These are phyloP conservation scores for Barnettozyma botsteinii DNA, from an alignment of 805 yeast species.

Conservation along the genomic window DNA sequence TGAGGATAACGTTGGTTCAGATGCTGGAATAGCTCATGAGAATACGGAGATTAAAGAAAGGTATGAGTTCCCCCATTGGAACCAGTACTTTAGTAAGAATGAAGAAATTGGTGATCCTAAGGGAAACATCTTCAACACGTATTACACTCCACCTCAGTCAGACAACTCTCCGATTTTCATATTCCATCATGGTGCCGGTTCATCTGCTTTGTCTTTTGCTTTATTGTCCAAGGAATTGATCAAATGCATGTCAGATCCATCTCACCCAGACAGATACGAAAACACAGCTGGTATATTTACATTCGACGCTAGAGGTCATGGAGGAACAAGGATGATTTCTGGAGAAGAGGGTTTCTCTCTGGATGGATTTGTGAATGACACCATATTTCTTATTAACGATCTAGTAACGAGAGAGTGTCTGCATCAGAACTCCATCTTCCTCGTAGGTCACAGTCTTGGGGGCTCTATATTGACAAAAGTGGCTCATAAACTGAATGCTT, in stretches of 20 bases:
- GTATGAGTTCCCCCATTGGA: conserved; percentile 22
- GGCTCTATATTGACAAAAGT: conserved; percentile 73
- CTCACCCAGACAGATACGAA: conserved; percentile 20
- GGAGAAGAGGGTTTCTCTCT: conserved; percentile 38
- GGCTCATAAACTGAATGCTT: conserved; percentile 24
- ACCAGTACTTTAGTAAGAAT: conserved; percentile 29
- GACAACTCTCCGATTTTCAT: conserved; percentile 52
- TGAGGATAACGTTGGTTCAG: neutral
- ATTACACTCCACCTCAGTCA: conserved; percentile 47
- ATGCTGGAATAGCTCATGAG: too few species aligned
- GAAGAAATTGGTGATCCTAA: conserved; percentile 16
- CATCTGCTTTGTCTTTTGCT: conserved; percentile 76
- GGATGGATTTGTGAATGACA: conserved; percentile 52
- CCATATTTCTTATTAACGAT: conserved; percentile 38
- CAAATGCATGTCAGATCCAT: conserved; percentile 16
- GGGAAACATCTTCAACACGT: conserved; percentile 43
- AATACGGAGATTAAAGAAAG: neutral
- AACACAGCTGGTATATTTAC: conserved; percentile 57
- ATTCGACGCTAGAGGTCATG: conserved; percentile 87
- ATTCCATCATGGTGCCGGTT: conserved; percentile 95
- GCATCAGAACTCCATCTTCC: conserved; percentile 34
- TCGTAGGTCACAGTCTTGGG: conserved; percentile 90
- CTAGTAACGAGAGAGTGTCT: conserved; percentile 27
- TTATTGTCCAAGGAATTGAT: conserved; percentile 35
- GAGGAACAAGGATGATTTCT: conserved; percentile 35